Conservation (phyloP, 139 green algal species). For the Desmodesmus armatus region DNA sequence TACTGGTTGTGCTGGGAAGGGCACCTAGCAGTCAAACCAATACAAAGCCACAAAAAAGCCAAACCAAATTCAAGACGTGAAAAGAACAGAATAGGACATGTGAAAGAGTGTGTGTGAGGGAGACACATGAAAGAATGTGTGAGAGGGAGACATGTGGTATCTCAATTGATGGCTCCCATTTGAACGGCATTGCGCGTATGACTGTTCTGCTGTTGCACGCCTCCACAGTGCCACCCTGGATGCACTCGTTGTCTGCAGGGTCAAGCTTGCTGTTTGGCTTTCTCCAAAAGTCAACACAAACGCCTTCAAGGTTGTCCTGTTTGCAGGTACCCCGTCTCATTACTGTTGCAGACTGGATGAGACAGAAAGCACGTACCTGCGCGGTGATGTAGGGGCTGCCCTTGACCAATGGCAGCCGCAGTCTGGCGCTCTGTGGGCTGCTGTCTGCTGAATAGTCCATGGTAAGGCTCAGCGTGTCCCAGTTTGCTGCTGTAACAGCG, state of each 20-base stretch:
- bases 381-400: slow-evolving; percentile 1
- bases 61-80: not conserved
- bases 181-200: no score
- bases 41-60: not conserved
- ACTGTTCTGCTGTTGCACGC: no score
- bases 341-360: no score
- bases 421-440: not conserved
- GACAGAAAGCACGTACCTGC: not conserved
- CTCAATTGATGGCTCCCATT: no score
- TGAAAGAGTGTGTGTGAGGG: not conserved
- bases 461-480: not conserved
- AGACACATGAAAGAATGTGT: not conserved
- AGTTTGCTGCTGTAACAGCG: not conserved
- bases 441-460: not conserved
- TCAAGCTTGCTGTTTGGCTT: no score
- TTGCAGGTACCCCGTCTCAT: no score
- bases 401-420: slow-evolving; percentile 11
- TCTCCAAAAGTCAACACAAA: no score
- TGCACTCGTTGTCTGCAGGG: no score
- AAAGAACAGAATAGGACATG: not conserved
- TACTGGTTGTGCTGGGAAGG: not conserved
- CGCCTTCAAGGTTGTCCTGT: no score
- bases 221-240: no score
- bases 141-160: not conserved
- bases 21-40: not conserved